phyloP scores from a whole-genome alignment of 306 rosid genomes.

The Ammopiptanthus mongolicus region DNA sequence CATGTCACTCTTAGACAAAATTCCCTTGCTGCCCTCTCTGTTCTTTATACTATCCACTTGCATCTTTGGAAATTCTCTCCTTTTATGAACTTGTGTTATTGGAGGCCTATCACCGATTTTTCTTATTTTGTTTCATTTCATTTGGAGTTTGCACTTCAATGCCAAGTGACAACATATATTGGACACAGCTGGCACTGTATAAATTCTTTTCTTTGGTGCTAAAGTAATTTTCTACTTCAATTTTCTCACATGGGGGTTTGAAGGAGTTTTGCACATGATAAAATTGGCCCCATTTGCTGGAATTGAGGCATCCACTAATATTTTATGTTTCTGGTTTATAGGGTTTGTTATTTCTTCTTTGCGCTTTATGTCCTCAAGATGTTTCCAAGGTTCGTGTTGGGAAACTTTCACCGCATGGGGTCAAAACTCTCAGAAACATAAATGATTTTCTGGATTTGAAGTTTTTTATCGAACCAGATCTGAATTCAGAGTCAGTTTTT shows the following conservation, averaged over 20 bases:
- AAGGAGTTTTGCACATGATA: neutral
- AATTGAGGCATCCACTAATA: neutral
- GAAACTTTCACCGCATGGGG: constrained; percentile 69
- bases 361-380: constrained; percentile 80
- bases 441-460: constrained; percentile 61
- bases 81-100: too few species aligned
- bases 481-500: constrained; percentile 41
- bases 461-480: constrained; percentile 76
- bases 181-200: neutral
- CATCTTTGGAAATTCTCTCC: neutral
- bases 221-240: neutral
- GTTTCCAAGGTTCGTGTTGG: constrained; percentile 87
- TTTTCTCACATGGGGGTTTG: neutral
- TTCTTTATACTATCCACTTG: neutral
- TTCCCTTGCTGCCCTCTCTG: neutral
- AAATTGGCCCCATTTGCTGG: neutral
- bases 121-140: neutral
- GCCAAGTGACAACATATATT: neutral
- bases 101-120: too few species aligned
- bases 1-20: neutral
- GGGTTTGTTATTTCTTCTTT: constrained; percentile 84
- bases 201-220: neutral
- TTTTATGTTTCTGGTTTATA: constrained; percentile 23
- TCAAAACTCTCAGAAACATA: constrained; percentile 69
- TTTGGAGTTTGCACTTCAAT: neutral